Evolutionary conservation across 2,329 filamentous ascomycete species (phyloP).

Genomic region (Phyllosticta ampelicida): DNA sequence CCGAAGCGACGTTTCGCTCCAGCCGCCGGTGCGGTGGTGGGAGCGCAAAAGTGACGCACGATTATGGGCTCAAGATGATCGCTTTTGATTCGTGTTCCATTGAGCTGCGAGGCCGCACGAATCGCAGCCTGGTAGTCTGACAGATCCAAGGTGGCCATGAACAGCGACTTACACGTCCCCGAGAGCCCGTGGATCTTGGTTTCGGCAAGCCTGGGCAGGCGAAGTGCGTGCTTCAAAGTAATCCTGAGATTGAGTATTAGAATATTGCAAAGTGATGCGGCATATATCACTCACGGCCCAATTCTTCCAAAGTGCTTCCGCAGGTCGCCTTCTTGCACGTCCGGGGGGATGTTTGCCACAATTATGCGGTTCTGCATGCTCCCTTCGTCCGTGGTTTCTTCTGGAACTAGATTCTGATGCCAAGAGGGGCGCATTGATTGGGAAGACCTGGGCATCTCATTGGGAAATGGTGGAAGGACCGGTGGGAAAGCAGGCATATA

Average conservation of each 20-base stretch:
- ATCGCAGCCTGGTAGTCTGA: background rate
- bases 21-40: too few relatives aligned
- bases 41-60: background rate
- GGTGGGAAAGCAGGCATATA: background rate
- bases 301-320: background rate
- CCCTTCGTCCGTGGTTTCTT: background rate
- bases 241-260: background rate
- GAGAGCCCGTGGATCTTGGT: background rate
- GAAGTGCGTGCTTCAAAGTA: background rate
- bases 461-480: background rate
- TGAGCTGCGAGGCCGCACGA: background rate
- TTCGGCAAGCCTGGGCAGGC: background rate
- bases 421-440: background rate
- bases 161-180: background rate
- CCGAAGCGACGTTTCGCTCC: background rate
- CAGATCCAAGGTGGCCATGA: background rate
- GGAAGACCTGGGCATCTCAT: background rate
- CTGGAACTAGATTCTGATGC: background rate
- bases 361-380: background rate
- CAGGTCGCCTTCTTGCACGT: background rate
- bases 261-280: background rate
- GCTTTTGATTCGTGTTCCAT: background rate
- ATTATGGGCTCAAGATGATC: background rate
- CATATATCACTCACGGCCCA: background rate
- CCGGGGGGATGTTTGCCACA: slow-evolving; percentile 1